Evolutionary conservation across 1,284 basidiomycete species (phyloP).

Genomic region (Ustilago nuda): DNA sequence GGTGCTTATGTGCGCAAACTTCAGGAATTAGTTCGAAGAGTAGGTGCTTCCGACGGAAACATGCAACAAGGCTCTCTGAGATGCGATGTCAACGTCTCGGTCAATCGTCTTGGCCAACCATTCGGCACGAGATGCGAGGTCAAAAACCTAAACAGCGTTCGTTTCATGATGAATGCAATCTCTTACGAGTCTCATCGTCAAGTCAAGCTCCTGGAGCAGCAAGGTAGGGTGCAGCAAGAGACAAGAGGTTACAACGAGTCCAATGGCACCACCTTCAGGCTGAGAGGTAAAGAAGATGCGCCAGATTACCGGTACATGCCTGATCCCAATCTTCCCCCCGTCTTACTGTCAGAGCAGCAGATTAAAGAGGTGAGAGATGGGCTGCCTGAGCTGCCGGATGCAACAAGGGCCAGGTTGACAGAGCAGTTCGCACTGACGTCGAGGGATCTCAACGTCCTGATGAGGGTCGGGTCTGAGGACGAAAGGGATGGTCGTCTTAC

Average conservation of each 20-base stretch:
- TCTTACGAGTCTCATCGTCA: constrained; percentile 81
- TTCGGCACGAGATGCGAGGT: constrained; percentile 92
- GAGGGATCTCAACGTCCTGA: constrained; percentile 70
- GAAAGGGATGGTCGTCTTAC: constrained; percentile 43
- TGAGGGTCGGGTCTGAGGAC: constrained; percentile 61
- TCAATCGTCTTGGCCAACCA: constrained; percentile 72
- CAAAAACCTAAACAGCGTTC: constrained; percentile 95
- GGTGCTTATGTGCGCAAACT: constrained; percentile 87
- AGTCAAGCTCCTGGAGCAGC: constrained; percentile 74
- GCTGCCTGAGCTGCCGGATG: constrained; percentile 84
- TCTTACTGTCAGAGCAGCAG: constrained; percentile 74
- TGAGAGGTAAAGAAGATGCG: constrained; percentile 91
- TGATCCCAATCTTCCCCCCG: constrained; percentile 87
- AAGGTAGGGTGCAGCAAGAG: constrained; percentile 78
- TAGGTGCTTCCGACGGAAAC: constrained; percentile 92
- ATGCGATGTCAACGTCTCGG: constrained; percentile 94
- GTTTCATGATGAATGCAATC: constrained; percentile 86
- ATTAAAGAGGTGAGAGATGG: constrained; percentile 74
- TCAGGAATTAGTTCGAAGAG: constrained; percentile 82
- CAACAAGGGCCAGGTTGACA: constrained; percentile 76
- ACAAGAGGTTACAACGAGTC: constrained; percentile 91
- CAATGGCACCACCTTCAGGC: constrained; percentile 80
- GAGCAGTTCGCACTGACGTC: constrained; percentile 74
- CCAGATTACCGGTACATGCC: constrained; percentile 99
- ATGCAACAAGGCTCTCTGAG: constrained; percentile 87